phyloP scores from a whole-genome alignment of 306 rosid species.

The Vicia faba region DNA sequence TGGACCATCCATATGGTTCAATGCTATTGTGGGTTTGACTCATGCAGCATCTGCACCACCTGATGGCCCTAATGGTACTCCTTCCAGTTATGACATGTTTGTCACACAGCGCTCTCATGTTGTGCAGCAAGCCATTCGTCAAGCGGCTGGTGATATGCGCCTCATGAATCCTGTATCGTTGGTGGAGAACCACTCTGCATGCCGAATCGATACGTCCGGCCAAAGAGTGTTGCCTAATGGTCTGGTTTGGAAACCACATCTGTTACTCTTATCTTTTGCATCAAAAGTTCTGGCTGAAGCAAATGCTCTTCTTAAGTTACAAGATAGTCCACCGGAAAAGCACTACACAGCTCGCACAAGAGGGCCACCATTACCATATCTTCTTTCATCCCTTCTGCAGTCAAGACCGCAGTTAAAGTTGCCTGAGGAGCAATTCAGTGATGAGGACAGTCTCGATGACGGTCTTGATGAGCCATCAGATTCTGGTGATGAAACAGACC shows the following conservation, averaged over 20 bases:
- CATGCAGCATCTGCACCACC: conserved; percentile 99
- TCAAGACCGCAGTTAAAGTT: conserved; percentile 82
- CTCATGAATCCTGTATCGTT: conserved; percentile 95
- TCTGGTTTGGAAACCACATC: conserved; percentile 97
- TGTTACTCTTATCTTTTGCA: conserved; percentile 91
- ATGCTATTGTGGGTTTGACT: conserved; percentile 95
- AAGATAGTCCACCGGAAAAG: conserved; percentile 91
- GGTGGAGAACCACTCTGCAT: conserved; percentile 95
- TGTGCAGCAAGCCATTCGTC: conserved; percentile 99
- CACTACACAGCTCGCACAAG: conserved; percentile 69
- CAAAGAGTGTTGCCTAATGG: conserved; percentile 99
- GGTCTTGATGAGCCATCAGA: conserved; percentile 83
- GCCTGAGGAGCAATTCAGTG: conserved; percentile 87
- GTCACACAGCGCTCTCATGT: conserved; percentile 96
- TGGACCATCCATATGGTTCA: conserved; percentile 96
- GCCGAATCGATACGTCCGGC: conserved; percentile 91
- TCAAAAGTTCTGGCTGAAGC: conserved; percentile 96
- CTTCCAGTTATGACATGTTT: conserved; percentile 93
- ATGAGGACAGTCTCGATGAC: conserved; percentile 69
- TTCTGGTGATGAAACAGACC: conserved; percentile 84
- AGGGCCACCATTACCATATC: conserved; percentile 82
- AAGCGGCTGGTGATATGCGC: conserved; percentile 98
- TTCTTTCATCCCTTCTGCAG: conserved; percentile 87
- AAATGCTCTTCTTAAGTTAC: conserved; percentile 84
- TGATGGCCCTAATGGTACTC: conserved; percentile 89